Evolutionary conservation across 192 early-diverging fungal species (phyloP).

Genomic region (Geosiphon pyriformis): DNA sequence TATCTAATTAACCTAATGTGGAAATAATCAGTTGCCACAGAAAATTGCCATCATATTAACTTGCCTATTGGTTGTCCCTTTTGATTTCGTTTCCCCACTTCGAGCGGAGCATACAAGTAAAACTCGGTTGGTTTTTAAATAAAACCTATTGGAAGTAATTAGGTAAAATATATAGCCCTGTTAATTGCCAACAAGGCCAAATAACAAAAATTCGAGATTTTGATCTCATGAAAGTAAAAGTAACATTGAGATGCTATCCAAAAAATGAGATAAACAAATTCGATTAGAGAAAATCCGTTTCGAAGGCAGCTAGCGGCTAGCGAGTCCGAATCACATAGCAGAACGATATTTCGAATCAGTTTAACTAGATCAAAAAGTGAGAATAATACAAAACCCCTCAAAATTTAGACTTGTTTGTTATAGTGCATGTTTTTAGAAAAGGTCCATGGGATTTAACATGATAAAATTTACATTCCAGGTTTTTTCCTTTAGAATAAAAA

Average conservation of each 20-base stretch:
- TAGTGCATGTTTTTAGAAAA: conserved; percentile 3
- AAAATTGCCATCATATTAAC: too few relatives aligned
- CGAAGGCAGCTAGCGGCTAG: not conserved
- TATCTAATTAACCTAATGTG: too few relatives aligned
- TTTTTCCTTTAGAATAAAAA: conserved; percentile 7
- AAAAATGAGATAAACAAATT: not conserved
- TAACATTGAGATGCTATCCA: not conserved
- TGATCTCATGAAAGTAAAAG: too few relatives aligned
- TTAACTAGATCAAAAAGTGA: too few relatives aligned
- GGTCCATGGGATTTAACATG: not conserved
- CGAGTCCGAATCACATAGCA: not conserved
- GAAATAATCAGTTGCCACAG: too few relatives aligned
- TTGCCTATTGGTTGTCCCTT: conserved; percentile 85
- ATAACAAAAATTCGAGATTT: too few relatives aligned
- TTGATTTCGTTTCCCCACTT: conserved; percentile 79
- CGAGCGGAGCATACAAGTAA: conserved; percentile 96
- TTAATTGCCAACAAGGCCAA: too few relatives aligned
- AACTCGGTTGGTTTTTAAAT: conserved; percentile 68
- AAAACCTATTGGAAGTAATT: conserved; percentile 39
- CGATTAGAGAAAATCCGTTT: not conserved
- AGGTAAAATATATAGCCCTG: not conserved
- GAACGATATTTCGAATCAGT: too few relatives aligned
- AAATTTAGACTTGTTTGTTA: conserved; percentile 1
- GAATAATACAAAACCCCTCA: too few relatives aligned
- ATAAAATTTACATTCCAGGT: not conserved